Evolutionary conservation across 352 stramenopile genomes (phyloP), one percentile per base, ranked within the genome.

Genomic region (Pythium dissimile): DNA sequence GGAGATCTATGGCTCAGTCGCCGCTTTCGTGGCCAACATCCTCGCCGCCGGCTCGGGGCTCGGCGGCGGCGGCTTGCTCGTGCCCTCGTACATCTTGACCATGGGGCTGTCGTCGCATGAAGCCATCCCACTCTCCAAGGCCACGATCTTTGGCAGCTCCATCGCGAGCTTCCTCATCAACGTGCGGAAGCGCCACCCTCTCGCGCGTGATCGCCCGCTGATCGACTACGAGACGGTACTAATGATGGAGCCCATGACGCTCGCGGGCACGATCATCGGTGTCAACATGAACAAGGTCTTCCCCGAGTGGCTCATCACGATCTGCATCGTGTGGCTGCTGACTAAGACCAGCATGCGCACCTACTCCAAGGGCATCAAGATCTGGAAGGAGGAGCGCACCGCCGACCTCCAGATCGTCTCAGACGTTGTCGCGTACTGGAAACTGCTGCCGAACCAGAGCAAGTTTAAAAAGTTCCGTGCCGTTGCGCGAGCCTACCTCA

Each of bases 151-250:
- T 42, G 84, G 84, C 23, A 80, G 81, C 23, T 75, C 81, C 20
- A 88, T 94, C 21, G 81, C 84, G 42, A 88, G 73, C 54, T 88
- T 91, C 38, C 47, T 94, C 16, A 56, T 94, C 23, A 92, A 89
- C 45, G 52, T 79, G 8, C 61, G 73, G 24, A 85, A 85, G 42
- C 74, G 64, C 21, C 84, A 94, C 48, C 84, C 84, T 23, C 59
- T 90, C 21, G 71, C 80, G 26, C 71, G 64, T 37, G 73, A 77
- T 27, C 75, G 80, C 3, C 80, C 79, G 9, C 53, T 94, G 10
- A 94, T 94, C 31, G 81, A 94, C 66, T 94, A 91, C 53, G 84
- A 94, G 67, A 88, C 82, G 4, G 79, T 92, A 48, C 55, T 94
- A 39, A 75, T 94, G 41, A 88, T 94, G 81, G 84, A 94, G 59